Evolutionary conservation across 2,329 filamentous ascomycete species (phyloP).

Genomic region (Botrytis deweyae): DNA sequence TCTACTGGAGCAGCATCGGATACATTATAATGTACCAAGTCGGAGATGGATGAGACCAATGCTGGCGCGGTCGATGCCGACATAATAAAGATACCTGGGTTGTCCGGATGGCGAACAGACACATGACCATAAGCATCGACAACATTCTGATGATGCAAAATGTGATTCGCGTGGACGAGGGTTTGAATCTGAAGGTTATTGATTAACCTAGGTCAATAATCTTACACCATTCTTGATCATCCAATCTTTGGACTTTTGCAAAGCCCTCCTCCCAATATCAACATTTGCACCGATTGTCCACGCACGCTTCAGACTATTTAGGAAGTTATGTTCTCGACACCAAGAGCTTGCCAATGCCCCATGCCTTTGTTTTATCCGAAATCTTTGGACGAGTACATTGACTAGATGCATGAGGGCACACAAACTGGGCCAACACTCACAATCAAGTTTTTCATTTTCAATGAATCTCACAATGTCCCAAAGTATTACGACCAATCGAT

Average conservation of each 20-base stretch:
- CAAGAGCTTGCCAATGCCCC: background rate
- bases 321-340: background rate
- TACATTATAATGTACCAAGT: conserved; percentile 50
- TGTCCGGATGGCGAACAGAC: conserved; percentile 50
- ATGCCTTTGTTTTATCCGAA: background rate
- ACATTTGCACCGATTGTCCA: background rate
- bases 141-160: conserved; percentile 51
- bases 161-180: conserved; percentile 42
- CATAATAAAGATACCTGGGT: conserved; percentile 49
- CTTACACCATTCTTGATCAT: background rate
- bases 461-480: background rate
- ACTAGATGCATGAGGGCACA: background rate
- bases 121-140: conserved; percentile 57
- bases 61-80: conserved; percentile 49
- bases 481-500: background rate
- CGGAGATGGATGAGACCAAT: conserved; percentile 44
- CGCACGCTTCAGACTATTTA: background rate
- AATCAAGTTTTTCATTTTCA: conserved; percentile 1
- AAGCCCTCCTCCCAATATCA: background rate
- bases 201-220: background rate
- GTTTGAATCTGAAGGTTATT: background rate
- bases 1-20: conserved; percentile 45
- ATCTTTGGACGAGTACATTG: background rate
- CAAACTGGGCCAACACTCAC: background rate
- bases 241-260: background rate